These are phyloP conservation scores for Acorus gramineus DNA, from an alignment of 106 monocot genomes.

Conservation along the genomic window DNA sequence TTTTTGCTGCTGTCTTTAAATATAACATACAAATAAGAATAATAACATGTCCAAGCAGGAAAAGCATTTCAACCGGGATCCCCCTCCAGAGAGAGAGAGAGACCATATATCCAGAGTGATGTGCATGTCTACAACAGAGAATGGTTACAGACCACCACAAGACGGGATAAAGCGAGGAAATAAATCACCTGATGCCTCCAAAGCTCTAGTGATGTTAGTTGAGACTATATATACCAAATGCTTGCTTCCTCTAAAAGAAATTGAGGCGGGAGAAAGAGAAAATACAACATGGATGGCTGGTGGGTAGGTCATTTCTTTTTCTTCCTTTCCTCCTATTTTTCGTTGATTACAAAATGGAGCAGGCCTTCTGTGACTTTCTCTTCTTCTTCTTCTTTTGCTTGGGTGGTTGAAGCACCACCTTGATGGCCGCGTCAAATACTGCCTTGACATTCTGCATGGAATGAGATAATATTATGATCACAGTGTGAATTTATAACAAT, in stretches of 20 bases:
- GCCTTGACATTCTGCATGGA: conserved; percentile 63
- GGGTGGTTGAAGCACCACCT: conserved; percentile 77
- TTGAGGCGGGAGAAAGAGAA: background rate
- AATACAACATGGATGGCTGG: background rate
- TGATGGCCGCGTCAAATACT: conserved; percentile 83
- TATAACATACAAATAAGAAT: too few relatives aligned
- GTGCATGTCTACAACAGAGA: conserved; percentile 1
- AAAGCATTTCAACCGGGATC: too few relatives aligned
- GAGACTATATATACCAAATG: conserved; percentile 16
- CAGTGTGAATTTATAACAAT: background rate
- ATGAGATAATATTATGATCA: background rate
- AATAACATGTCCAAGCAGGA: too few relatives aligned
- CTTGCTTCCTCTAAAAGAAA: conserved; percentile 1
- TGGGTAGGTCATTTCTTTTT: background rate
- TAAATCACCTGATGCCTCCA: conserved; percentile 5
- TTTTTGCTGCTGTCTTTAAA: too few relatives aligned
- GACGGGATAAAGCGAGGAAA: background rate
- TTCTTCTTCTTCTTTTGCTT: conserved; percentile 65
- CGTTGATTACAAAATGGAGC: conserved; percentile 56
- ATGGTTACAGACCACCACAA: conserved; percentile 7
- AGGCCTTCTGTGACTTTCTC: conserved; percentile 49
- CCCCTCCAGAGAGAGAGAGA: too few relatives aligned
- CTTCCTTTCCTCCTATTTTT: conserved; percentile 1
- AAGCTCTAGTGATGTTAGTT: conserved; percentile 13
- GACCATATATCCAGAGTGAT: background rate